Evolutionary conservation across 164 flowering plant species (phyloP), one percentile per base, ranked within the genome.

Genomic region (Chloranthus sessilifolius): DNA sequence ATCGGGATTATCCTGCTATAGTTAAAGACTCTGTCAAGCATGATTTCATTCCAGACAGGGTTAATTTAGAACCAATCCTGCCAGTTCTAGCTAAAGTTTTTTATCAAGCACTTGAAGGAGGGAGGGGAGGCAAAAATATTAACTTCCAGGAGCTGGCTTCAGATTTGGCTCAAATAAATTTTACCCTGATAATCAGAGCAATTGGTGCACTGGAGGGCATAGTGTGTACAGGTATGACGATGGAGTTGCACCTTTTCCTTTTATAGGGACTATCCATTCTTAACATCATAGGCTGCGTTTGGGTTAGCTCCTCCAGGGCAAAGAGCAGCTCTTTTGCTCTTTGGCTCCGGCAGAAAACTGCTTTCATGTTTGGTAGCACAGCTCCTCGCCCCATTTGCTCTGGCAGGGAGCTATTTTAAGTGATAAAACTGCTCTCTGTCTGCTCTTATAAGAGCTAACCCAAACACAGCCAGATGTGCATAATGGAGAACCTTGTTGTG

Each of bases 31-130:
- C 88, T 68, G 99, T 94, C 43, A 88, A 82, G 61, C 92, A 88
- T 59, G 99, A 48, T 67, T 94, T 94, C 64, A 94, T 88, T 43
- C 82, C 84, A 1, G 97, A 94, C 7, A 97, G 99, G 43, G 99
- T 88, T 49, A 82, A 88, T 67, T 70, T 94, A 63, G 83, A 75
- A 23, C 99, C 99, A 19, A 94, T 94, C 47, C 65, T 94, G 66
- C 97, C 97, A 4, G 99, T 88, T 54, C 70, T 94, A 49, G 99
- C 92, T 8, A 94, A 86, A 74, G 99, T 94, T 50, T 94, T 94
- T 67, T 95, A 88, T 69, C 99, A 94, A 66, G 99, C 99, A 44
- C 88, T 94, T 67, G 99, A 88, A 72, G 99, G 99, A 52, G 99
- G 97, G 14, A 97, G n/a, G 14, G 96, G 99, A 39, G 99, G 95